Evolutionary conservation across 106 monocot species (phyloP), one percentile per base, ranked within the genome.

Genomic region (Narthecium ossifragum): DNA sequence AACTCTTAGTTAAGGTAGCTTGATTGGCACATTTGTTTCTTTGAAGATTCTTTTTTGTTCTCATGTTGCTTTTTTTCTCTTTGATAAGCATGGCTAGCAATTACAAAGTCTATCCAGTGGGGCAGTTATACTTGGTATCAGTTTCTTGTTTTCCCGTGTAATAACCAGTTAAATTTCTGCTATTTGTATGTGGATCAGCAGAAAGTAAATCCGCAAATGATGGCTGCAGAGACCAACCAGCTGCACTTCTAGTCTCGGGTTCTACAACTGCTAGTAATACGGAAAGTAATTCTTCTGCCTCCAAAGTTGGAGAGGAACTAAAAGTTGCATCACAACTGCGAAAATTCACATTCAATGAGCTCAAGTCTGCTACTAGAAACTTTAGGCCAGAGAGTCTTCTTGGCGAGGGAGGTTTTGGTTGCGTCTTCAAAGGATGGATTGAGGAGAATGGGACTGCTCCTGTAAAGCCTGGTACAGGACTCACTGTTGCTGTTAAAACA

Each of bases 371-470:
- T 14, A 78, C 85, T n/a, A 70, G 85, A 55, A 86, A 86, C 48
- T 86, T 86, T 31, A 73, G 80, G 46, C 85, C 85, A 27, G 85
- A 86, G 46, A 74, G 73, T 63, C 80, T 86, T 38, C 74, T 86
- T 43, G 85, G 85, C 36, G 85, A 86, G 55, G 85, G 85, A 31
- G 85, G 85, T n/a, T 86, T 86, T 64, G 85, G 85, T 25, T 74
- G 85, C 68, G 85, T 86, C n/a, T 86, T 81, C 34, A 86, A 86
- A 66, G 85, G 85, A 32, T 86, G 85, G 85, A 86, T 86, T 31
- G 85, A 86, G 39, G 74, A 77, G 46, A 81, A 81, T 62, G 85
- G 85, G 64, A 86, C 81, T 31, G 85, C 85, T 9, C 85, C 85
- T 49, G 80, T 78, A 6, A 86, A 81, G 70, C 85, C 80, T 53